phyloP scores from a whole-genome alignment of 306 rosid species.

The Prunus kanzakura region DNA sequence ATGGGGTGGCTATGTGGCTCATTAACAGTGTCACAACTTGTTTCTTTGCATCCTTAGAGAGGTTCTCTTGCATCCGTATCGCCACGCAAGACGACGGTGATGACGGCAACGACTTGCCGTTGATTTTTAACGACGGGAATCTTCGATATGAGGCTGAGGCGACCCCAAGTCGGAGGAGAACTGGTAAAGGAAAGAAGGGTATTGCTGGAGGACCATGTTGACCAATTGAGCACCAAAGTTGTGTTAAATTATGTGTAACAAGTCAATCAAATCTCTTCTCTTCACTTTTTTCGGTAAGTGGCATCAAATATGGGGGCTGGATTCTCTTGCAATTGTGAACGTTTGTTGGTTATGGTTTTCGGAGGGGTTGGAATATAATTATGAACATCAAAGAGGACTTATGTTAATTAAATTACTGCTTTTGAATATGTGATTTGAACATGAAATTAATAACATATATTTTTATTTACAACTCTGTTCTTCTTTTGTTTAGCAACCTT shows the following conservation, averaged over 20 bases:
- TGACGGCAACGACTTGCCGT: conserved; percentile 62
- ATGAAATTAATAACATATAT: neutral
- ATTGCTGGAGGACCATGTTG: neutral
- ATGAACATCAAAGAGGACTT: neutral
- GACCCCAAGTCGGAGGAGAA: conserved; percentile 41
- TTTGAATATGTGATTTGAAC: conserved; percentile 15
- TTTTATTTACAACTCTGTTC: neutral
- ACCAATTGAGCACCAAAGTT: neutral
- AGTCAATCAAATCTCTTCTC: neutral
- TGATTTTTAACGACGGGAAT: conserved; percentile 66
- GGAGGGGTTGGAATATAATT: conserved; percentile 10
- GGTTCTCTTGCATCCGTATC: conserved; percentile 77
- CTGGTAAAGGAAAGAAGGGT: conserved; percentile 51
- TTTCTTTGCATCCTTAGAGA: conserved; percentile 67
- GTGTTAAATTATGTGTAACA: neutral
- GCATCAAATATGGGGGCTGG: conserved; percentile 6
- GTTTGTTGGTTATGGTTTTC: conserved; percentile 33
- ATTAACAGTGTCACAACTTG: conserved; percentile 56
- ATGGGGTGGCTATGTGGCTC: conserved; percentile 78
- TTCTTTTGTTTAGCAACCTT: neutral
- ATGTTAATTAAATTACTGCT: conserved; percentile 12
- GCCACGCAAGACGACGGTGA: conserved; percentile 56
- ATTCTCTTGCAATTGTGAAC: conserved; percentile 15
- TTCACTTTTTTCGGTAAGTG: conserved; percentile 35
- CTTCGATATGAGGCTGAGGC: conserved; percentile 32